These are phyloP conservation scores for Thymus quinquecostatus DNA, from an alignment of 257 asterid genomes.

Conservation along the genomic window DNA sequence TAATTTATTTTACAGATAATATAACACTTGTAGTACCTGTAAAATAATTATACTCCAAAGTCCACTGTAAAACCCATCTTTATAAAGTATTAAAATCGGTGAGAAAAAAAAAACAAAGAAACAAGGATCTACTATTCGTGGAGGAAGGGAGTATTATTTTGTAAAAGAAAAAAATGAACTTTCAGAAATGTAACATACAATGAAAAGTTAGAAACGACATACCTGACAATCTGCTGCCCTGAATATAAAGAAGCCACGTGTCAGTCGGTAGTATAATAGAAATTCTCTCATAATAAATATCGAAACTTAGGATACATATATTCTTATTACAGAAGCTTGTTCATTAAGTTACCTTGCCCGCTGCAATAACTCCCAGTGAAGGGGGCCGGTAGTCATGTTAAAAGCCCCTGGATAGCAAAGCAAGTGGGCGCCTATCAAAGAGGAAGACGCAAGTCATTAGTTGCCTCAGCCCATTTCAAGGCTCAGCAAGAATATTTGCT, in stretches of 20 bases:
- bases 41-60: no score
- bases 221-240: conserved; percentile 96
- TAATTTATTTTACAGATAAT: no score
- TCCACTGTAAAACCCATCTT: no score
- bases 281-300: conserved; percentile 13
- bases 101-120: no score
- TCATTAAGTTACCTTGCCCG: conserved; percentile 69
- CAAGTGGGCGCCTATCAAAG: conserved; percentile 77
- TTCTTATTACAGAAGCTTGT: conserved; percentile 18
- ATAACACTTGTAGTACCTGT: no score
- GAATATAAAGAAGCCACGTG: conserved; percentile 43
- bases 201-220: conserved; percentile 20
- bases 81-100: no score
- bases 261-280: conserved; percentile 30
- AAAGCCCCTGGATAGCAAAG: conserved; percentile 93
- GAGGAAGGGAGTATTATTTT: not conserved
- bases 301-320: conserved; percentile 10
- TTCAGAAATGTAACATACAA: conserved; percentile 6
- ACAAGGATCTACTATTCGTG: no score
- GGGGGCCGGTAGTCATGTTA: conserved; percentile 96
- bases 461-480: conserved; percentile 21
- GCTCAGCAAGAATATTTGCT: not conserved
- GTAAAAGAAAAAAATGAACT: not conserved
- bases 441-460: conserved; percentile 27
- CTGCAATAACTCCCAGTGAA: conserved; percentile 88